These are phyloP conservation scores for Iberis pinnata DNA, from an alignment of 345 rosid species.

Conservation along the genomic window DNA sequence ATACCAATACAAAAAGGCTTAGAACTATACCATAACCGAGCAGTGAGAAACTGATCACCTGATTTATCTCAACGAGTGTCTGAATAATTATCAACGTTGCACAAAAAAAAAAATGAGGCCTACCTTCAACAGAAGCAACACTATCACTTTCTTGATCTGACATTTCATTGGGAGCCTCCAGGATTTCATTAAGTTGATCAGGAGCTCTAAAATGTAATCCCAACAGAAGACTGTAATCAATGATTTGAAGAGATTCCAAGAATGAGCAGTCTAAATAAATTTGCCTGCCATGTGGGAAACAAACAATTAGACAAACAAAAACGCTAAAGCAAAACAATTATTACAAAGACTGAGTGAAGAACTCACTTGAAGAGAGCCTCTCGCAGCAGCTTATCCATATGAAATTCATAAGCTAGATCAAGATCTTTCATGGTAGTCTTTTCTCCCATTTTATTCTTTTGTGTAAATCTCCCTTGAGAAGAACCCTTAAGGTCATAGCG, in stretches of 20 bases:
- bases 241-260: constrained; percentile 71
- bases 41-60: constrained; percentile 4
- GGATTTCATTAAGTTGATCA: constrained; percentile 40
- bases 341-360: constrained; percentile 1
- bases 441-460: constrained; percentile 51
- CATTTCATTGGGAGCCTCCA: constrained; percentile 42
- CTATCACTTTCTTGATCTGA: constrained; percentile 38
- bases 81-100: background rate
- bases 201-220: constrained; percentile 91
- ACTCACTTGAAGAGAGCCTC: constrained; percentile 77
- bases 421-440: constrained; percentile 84
- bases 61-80: background rate
- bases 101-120: constrained; percentile 11
- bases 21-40: background rate
- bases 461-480: constrained; percentile 70
- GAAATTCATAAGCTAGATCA: constrained; percentile 74
- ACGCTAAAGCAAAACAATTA: background rate
- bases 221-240: constrained; percentile 81
- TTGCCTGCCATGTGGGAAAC: constrained; percentile 50
- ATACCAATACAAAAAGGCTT: background rate
- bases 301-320: constrained; percentile 4
- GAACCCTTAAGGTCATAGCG: constrained; percentile 97
- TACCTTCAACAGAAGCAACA: constrained; percentile 43
- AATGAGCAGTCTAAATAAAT: constrained; percentile 58
- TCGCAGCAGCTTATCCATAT: constrained; percentile 77